Conservation (phyloP, 1,284 basidiomycete genomes). For the Ceratobasidium sp. region DNA sequence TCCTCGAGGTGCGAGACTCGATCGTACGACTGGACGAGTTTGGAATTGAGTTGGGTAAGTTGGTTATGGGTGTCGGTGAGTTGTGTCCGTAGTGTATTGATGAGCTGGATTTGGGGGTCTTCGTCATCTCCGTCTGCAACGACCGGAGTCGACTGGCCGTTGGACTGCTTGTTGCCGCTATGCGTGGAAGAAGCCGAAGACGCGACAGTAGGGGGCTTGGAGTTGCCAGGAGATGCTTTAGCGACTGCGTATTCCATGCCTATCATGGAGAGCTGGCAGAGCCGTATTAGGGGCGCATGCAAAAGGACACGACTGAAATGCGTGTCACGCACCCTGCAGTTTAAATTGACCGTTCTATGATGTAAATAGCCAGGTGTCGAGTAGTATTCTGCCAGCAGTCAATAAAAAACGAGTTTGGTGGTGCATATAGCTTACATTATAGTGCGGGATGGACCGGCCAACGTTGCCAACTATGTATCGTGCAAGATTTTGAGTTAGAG, state of each 20-base stretch:
- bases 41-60: slow-evolving; percentile 87
- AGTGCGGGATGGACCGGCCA: slow-evolving; percentile 29
- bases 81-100: slow-evolving; percentile 78
- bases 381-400: neutral
- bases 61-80: slow-evolving; percentile 87
- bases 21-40: slow-evolving; percentile 92
- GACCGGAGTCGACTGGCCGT: slow-evolving; percentile 1
- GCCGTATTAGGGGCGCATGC: neutral
- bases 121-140: slow-evolving; percentile 26
- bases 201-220: slow-evolving; percentile 16
- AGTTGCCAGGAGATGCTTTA: slow-evolving; percentile 7
- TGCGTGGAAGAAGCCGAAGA: slow-evolving; percentile 21
- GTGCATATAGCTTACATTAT: slow-evolving; percentile 8
- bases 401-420: neutral
- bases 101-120: slow-evolving; percentile 77
- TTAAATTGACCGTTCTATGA: slow-evolving; percentile 7
- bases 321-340: slow-evolving; percentile 19
- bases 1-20: slow-evolving; percentile 94
- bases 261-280: slow-evolving; percentile 2
- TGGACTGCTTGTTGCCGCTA: slow-evolving; percentile 19
- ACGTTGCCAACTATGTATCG: neutral
- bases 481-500: neutral
- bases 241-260: slow-evolving; percentile 27
- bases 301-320: neutral
- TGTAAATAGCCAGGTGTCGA: neutral